phyloP scores from a whole-genome alignment of 495 filamentous ascomycete genomes.

The Neurospora sp. region DNA sequence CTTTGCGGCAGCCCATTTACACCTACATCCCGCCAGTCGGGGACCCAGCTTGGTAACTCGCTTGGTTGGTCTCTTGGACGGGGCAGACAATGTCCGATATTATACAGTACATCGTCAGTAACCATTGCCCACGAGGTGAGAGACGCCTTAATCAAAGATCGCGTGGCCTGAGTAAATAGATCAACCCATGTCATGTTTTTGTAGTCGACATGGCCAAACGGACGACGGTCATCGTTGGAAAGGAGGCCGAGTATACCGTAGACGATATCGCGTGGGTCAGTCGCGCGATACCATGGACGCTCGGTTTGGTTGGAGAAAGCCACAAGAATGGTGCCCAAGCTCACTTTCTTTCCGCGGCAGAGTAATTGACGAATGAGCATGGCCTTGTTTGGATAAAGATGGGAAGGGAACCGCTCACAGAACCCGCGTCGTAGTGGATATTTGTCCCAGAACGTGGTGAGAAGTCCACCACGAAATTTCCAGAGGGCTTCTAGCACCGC shows the following conservation, averaged over 20 bases:
- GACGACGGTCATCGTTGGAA: not conserved
- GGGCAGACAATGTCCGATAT: not conserved
- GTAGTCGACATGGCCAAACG: not conserved
- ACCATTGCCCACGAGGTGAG: not conserved
- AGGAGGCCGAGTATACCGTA: not conserved
- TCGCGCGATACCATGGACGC: not conserved
- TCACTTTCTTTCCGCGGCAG: not conserved
- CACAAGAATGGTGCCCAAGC: not conserved
- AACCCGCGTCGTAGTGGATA: not conserved
- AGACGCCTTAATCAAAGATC: not conserved
- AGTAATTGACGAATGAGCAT: not conserved
- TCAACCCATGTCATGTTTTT: not conserved
- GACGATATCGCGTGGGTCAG: not conserved
- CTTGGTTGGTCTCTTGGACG: not conserved
- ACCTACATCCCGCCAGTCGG: not conserved
- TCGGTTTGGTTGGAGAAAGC: not conserved
- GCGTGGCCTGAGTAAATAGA: not conserved
- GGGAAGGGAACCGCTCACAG: not conserved
- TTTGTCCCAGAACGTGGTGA: rapidly evolving
- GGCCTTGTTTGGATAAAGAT: not conserved
- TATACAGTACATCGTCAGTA: not conserved
- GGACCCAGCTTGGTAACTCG: not conserved
- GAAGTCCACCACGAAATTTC: not conserved
- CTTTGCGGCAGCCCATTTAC: not conserved
- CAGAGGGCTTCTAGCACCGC: not conserved